Base-by-base conservation (phyloP, 2,329 filamentous ascomycete genomes). In the Colletotrichum noveboracense region DNA sequence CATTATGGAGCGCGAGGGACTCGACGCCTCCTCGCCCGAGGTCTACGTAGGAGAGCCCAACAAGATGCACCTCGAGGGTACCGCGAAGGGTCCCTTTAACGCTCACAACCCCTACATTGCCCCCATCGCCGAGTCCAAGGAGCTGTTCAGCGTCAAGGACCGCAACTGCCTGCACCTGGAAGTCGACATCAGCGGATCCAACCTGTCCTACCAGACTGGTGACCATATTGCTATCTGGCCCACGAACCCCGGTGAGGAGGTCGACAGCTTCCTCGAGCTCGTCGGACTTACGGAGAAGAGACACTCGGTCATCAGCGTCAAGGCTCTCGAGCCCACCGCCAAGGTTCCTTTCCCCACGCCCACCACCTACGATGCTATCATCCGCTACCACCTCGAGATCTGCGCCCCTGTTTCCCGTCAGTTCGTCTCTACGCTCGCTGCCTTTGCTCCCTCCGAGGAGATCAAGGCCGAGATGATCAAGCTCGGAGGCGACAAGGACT, bases 171-270 rank as follows among this genome's bases (percentile, higher is more conserved):
- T 99, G 79, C 97, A 99, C 86, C 93, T 98, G 91, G 97, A 99
- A 85, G 92, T 99, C 78, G 95, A 97, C 83, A 92, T 99, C 80
- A 94, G 93, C 81, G 95, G 92, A 80, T 98, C 96, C 69, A 98
- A 97, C 84, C 89, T 99, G 77, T 92, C 91, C 60, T 99, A 99
- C 88, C 95, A 97, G 80, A 99, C 97, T 68, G 97, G 97, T 84
- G 97, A 99, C 83, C 97, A 99, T 85, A 94, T 99, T 82, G 97
- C 97, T 56, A 87, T 99, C 81, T 99, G 97, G 97, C 97, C 97
- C 48, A 98, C 95, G 66, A 99, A 99, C 85, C 90, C 97, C 74
- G 97, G 97, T 74, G 93, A 92, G 78, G 96, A 98, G 85, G 96
- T 98, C 61, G 95, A 98, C 81, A 93, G 95, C 70, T 96, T 99